Percentiles rank a stretch among this genome's conserved stretches.
These are phyloP conservation scores for Auriscalpium microsporum DNA, from an alignment of 768 basidiomycete species.

Conservation along the genomic window DNA sequence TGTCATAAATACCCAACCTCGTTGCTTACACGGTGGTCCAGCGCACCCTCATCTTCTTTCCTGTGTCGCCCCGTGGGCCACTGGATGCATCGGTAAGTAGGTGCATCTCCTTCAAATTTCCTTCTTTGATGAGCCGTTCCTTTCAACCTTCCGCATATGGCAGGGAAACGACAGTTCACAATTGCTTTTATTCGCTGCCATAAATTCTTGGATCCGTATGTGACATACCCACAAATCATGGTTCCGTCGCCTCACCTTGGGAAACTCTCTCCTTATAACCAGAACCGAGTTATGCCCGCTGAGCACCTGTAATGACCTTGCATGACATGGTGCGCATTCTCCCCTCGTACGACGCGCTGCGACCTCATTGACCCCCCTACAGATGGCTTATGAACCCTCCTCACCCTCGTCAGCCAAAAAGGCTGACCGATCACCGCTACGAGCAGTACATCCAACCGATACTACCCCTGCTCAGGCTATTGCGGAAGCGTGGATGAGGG, in stretches of 20 bases:
- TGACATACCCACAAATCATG: constrained; percentile 15
- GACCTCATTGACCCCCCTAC: not conserved
- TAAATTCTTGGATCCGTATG: constrained; percentile 17
- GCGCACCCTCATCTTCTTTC: constrained; percentile 7
- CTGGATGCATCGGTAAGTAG: constrained; percentile 15
- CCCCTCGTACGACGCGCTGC: not conserved
- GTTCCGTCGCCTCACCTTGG: constrained; percentile 13
- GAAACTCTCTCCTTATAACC: constrained; percentile 13
- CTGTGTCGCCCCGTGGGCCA: constrained; percentile 11
- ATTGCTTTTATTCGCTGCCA: constrained; percentile 15
- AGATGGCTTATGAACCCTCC: constrained; percentile 19
- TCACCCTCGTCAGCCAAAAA: constrained; percentile 13
- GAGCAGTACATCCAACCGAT: constrained; percentile 6
- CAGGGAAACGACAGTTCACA: constrained; percentile 12
- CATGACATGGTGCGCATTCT: constrained; percentile 8
- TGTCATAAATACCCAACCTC: constrained; percentile 17
- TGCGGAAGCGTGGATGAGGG: constrained; percentile 58
- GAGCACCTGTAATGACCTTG: constrained; percentile 8
- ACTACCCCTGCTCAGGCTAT: constrained; percentile 53
- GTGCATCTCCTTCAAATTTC: constrained; percentile 17
- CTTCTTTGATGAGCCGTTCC: constrained; percentile 14
- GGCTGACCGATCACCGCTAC: constrained; percentile 9
- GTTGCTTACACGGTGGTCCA: constrained; percentile 3
- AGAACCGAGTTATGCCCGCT: constrained; percentile 6
- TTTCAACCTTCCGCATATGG: constrained; percentile 18